These are phyloP conservation scores for Aegilops tauschii DNA, from an alignment of 176 grass and related monocot genomes.

Conservation along the genomic window DNA sequence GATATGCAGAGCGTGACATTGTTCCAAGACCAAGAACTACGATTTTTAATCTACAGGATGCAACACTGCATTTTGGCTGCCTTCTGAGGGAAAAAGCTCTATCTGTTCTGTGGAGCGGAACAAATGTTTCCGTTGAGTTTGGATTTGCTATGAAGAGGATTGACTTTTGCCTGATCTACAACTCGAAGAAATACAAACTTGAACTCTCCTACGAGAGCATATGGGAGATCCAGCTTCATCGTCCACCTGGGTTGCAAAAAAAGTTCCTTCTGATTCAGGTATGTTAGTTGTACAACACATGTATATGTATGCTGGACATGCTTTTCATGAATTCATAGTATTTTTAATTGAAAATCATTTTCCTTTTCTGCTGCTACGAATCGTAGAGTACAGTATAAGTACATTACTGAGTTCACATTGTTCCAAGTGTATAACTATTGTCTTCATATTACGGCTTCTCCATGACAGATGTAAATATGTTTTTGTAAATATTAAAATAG, in stretches of 20 bases:
- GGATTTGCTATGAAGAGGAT: constrained; percentile 80
- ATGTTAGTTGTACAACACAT: background rate
- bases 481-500: background rate
- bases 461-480: background rate
- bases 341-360: background rate
- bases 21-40: constrained; percentile 62
- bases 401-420: background rate
- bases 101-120: constrained; percentile 40
- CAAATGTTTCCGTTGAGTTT: constrained; percentile 53
- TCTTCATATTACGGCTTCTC: constrained; percentile 3
- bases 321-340: background rate
- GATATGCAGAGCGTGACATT: constrained; percentile 52
- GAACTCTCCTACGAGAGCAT: constrained; percentile 92
- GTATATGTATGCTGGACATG: background rate
- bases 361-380: background rate
- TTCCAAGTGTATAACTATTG: background rate
- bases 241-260: constrained; percentile 39
- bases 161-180: constrained; percentile 36
- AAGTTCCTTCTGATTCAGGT: constrained; percentile 90
- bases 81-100: constrained; percentile 54
- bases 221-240: constrained; percentile 88
- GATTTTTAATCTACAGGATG: constrained; percentile 45
- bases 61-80: constrained; percentile 59
- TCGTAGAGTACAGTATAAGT: background rate
- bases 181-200: constrained; percentile 47